Conservation (phyloP, 73 alveolate species). For the Paramecium octaurelia region DNA sequence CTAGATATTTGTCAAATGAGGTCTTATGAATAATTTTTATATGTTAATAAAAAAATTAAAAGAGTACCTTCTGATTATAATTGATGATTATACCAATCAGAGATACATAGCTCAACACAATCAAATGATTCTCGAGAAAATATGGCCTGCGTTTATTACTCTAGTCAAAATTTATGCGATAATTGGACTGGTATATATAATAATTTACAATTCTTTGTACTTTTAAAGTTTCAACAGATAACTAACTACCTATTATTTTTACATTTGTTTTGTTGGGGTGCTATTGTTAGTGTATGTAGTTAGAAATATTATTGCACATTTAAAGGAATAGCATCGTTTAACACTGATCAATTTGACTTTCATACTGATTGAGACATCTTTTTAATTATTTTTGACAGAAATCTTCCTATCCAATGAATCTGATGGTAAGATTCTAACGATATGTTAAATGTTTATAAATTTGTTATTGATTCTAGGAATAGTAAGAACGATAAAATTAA, state of each 20-base stretch:
- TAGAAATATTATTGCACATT: background rate
- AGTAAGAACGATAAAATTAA: background rate
- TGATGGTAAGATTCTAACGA: background rate
- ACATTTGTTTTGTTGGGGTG: background rate
- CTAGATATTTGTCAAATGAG: background rate
- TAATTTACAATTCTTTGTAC: background rate
- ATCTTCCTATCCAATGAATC: background rate
- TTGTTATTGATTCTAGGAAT: background rate
- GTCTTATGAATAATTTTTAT: background rate
- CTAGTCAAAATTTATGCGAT: background rate
- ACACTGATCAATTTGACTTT: background rate
- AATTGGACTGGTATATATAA: background rate
- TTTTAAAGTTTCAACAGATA: background rate
- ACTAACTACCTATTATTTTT: background rate
- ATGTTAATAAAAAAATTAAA: conserved; percentile 4
- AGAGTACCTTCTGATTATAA: background rate
- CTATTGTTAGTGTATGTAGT: background rate
- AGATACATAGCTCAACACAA: background rate
- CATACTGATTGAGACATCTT: background rate
- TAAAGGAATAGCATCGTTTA: background rate
- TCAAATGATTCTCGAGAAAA: background rate
- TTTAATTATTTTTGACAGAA: background rate
- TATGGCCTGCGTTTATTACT: conserved; percentile 9
- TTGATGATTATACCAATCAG: background rate
- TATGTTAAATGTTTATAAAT: background rate